Evolutionary conservation across 2,329 filamentous ascomycete genomes (phyloP), one percentile per base, ranked within the genome.

Genomic region (Talaromyces sp.): DNA sequence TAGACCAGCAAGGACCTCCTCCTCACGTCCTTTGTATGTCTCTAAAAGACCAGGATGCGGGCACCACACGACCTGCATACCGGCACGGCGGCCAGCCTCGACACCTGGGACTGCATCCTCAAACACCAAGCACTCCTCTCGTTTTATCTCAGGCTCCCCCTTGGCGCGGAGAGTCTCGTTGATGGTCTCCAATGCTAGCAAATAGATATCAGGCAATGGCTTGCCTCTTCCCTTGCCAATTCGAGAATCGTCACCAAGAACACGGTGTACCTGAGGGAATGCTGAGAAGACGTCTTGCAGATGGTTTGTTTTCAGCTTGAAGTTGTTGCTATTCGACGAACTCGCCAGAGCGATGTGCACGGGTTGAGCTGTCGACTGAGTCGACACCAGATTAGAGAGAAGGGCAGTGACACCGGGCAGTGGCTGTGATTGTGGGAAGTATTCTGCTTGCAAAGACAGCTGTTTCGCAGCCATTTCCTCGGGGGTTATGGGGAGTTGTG

Each of bases 31-130:
- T 36, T 79, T 77, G 64, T 90, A 96, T 70, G 93, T 89, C 47
- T 84, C 78, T 74, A 88, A 80, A 47, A 99, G 76, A 66, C 85
- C 89, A 1, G 86, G 84, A 74, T 97, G 91, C 20, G 94, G 94
- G 63, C 86, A 88, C 94, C 94, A 99, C 1, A 96, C 80, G 11
- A 95, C 91, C 61, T 93, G 86, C 93, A 97, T 97, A 0, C 93
- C 93, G 0, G 94, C 94, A 60, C 94, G 84, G 48, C 94, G 80
- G 4, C 91, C 94, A 2, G 91, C 86, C 75, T 99, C 94, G 2
- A 97, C 91, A 3, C 94, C 94, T 0, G 91, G 90, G 1, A 97
- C 92, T 41, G 88, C 90, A 72, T 99, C 94, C 75, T 99, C 94
- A 65, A 99, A 97, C 0, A 97, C 94, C 14, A 99, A 80, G 69